Evolutionary conservation across 2,329 filamentous ascomycete genomes (phyloP).

Genomic region (Bipolaris oryzae): DNA sequence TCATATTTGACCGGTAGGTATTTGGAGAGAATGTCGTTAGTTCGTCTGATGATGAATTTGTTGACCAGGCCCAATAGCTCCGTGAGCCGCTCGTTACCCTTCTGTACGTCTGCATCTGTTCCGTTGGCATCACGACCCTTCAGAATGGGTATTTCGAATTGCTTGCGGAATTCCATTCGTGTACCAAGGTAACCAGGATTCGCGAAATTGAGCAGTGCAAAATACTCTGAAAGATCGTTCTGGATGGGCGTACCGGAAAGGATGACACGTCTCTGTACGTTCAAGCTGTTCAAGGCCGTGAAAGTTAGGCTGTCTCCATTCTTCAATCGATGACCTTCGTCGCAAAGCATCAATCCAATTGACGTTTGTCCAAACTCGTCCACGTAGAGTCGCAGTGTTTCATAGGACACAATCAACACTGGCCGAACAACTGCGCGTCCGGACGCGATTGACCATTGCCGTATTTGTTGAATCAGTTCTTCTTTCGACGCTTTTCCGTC

Average conservation of each 20-base stretch:
- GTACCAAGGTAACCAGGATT: slow-evolving; percentile 92
- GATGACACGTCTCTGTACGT: slow-evolving; percentile 90
- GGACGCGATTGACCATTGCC: slow-evolving; percentile 91
- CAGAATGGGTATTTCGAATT: slow-evolving; percentile 90
- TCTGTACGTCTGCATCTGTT: slow-evolving; percentile 78
- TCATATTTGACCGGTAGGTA: slow-evolving; percentile 98
- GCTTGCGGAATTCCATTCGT: slow-evolving; percentile 88
- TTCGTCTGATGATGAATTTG: slow-evolving; percentile 97
- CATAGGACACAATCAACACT: slow-evolving; percentile 96
- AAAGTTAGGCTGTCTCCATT: slow-evolving; percentile 97
- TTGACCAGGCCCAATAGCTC: slow-evolving; percentile 88
- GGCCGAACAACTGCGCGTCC: slow-evolving; percentile 90
- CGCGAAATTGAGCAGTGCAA: slow-evolving; percentile 92
- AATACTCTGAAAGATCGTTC: slow-evolving; percentile 98
- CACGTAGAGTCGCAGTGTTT: slow-evolving; percentile 88
- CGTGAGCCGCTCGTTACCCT: slow-evolving; percentile 79
- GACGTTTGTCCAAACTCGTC: slow-evolving; percentile 87
- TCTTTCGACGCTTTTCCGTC: slow-evolving; percentile 97
- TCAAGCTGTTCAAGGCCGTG: slow-evolving; percentile 84
- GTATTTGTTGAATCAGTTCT: slow-evolving; percentile 85
- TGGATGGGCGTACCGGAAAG: slow-evolving; percentile 97
- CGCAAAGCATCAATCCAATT: slow-evolving; percentile 91
- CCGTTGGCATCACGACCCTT: slow-evolving; percentile 90
- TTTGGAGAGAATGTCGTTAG: slow-evolving; percentile 97
- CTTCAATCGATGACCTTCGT: slow-evolving; percentile 95